phyloP scores from a whole-genome alignment of 352 stramenopile species.

The Lagenidium giganteum region DNA sequence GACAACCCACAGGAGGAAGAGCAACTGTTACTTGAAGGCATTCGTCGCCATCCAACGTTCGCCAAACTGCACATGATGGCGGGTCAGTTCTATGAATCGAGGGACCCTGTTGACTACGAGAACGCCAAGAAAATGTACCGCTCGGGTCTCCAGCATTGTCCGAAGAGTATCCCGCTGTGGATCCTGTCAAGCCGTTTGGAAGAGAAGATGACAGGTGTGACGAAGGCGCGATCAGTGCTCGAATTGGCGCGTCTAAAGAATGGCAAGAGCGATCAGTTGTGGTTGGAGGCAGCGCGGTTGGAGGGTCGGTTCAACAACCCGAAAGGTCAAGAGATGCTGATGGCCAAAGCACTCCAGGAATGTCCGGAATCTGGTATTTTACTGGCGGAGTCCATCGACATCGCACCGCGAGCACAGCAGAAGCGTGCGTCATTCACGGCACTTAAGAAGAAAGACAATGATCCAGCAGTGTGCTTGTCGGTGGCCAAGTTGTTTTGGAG shows the following conservation, averaged over 20 bases:
- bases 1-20: conserved; percentile 59
- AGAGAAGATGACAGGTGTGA: conserved; percentile 86
- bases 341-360: conserved; percentile 97
- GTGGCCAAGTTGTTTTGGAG: conserved; percentile 97
- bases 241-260: conserved; percentile 96
- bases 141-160: conserved; percentile 89
- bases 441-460: conserved; percentile 97
- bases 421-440: conserved; percentile 95
- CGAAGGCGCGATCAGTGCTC: conserved; percentile 96
- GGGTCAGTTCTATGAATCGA: conserved; percentile 87
- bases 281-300: conserved; percentile 94
- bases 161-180: conserved; percentile 93
- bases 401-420: conserved; percentile 91
- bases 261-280: conserved; percentile 91
- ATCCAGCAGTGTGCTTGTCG: conserved; percentile 94
- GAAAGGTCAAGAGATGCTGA: conserved; percentile 94
- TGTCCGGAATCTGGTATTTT: conserved; percentile 94
- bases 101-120: conserved; percentile 47
- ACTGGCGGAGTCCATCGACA: conserved; percentile 95
- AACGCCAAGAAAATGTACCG: conserved; percentile 91
- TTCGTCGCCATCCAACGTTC: conserved; percentile 89
- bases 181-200: conserved; percentile 92
- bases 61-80: conserved; percentile 98
- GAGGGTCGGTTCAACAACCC: conserved; percentile 90
- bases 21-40: conserved; percentile 87